A percentile compares a stretch with the other conserved stretches of the same genome.
phyloP scores from a whole-genome alignment of 2,329 filamentous ascomycete genomes.

The Colletotrichum somersetense region DNA sequence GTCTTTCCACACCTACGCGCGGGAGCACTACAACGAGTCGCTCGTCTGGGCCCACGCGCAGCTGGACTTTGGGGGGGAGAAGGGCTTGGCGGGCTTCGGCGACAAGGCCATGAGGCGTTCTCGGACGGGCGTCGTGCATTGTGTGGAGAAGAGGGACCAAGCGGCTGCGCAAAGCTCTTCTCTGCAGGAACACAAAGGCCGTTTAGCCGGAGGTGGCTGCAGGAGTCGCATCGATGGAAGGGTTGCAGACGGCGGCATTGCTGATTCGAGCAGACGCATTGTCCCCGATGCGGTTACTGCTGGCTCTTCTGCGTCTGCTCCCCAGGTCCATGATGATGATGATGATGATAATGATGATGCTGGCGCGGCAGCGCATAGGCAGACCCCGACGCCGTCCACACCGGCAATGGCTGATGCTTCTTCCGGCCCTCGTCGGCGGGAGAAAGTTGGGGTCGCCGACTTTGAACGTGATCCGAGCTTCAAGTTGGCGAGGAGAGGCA shows the following conservation, averaged over 20 bases:
- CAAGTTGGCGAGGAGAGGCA: neutral
- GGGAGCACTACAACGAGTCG: constrained; percentile 9
- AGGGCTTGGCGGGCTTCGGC: constrained; percentile 24
- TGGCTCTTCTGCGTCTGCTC: constrained; percentile 3
- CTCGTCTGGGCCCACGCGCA: constrained; percentile 15
- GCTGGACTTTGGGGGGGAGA: constrained; percentile 9
- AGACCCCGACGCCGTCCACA: constrained; percentile 1
- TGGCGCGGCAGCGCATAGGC: constrained; percentile 22
- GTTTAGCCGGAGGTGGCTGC: neutral
- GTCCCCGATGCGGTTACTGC: neutral
- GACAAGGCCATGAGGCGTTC: constrained; percentile 21
- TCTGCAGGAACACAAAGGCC: constrained; percentile 4
- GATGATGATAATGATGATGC: no score
- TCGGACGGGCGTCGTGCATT: constrained; percentile 36
- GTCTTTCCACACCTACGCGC: constrained; percentile 15
- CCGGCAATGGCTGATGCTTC: neutral
- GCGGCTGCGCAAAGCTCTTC: constrained; percentile 29
- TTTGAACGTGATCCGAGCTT: constrained; percentile 10
- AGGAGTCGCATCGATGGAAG: neutral
- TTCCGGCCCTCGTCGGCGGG: neutral
- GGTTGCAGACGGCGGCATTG: neutral
- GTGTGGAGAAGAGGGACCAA: constrained; percentile 23
- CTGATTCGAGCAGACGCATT: neutral
- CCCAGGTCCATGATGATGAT: neutral
- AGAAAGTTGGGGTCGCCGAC: neutral